A percentile compares a stretch with the other conserved stretches of the same genome.
These are phyloP conservation scores for Coprinellus micaceus DNA, from an alignment of 768 basidiomycete genomes.

Conservation along the genomic window DNA sequence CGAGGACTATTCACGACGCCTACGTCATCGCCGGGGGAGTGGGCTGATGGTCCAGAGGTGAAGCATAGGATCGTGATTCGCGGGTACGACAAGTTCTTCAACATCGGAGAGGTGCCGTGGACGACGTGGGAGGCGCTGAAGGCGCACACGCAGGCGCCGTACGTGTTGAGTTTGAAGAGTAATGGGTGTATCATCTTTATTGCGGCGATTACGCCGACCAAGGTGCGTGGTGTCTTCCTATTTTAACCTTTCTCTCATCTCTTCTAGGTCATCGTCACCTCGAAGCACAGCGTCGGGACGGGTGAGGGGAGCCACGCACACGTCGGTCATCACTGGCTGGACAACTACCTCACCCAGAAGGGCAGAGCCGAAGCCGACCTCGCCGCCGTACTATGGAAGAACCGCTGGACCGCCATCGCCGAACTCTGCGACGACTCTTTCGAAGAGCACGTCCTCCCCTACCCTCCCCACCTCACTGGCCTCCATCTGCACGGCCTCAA, in stretches of 20 bases:
- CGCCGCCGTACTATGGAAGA: constrained; percentile 73
- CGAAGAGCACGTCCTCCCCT: constrained; percentile 92
- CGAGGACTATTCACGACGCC: constrained; percentile 78
- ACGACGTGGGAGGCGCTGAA: constrained; percentile 82
- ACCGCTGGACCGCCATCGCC: constrained; percentile 84
- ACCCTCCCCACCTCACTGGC: constrained; percentile 77
- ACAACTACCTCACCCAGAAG: constrained; percentile 54
- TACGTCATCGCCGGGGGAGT: constrained; percentile 13
- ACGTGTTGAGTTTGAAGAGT: constrained; percentile 88
- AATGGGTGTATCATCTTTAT: constrained; percentile 98
- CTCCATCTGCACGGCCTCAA: constrained; percentile 94
- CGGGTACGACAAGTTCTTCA: constrained; percentile 99
- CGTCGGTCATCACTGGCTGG: constrained; percentile 81
- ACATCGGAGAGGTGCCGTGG: constrained; percentile 95
- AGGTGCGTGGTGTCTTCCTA: constrained; percentile 23
- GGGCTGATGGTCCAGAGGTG: constrained; percentile 16
- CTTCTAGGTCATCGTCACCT: constrained; percentile 87
- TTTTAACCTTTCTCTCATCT: no score
- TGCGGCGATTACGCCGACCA: constrained; percentile 69
- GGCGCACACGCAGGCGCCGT: constrained; percentile 67
- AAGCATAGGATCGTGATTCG: constrained; percentile 70
- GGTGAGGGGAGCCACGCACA: constrained; percentile 66
- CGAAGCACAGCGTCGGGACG: constrained; percentile 74
- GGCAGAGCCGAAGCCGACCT: constrained; percentile 73
- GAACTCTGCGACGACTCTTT: constrained; percentile 99